These are phyloP conservation scores for Ampelocalamus luodianensis DNA, from an alignment of 176 grass and related monocot genomes.

Conservation along the genomic window DNA sequence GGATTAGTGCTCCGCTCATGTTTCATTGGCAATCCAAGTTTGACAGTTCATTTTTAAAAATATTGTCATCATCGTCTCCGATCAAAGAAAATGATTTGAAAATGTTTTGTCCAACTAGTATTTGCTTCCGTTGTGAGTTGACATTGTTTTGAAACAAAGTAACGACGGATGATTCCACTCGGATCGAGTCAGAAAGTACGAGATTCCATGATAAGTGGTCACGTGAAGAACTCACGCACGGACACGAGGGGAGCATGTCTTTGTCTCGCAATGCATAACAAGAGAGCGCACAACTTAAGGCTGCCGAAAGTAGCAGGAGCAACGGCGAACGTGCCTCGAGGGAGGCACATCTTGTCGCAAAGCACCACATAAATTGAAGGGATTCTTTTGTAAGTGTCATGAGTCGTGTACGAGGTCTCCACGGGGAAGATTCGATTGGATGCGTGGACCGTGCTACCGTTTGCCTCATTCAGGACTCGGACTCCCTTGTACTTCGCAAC, in stretches of 20 bases:
- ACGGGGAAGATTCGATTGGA: slow-evolving; percentile 43
- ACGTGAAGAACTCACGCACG: slow-evolving; percentile 21
- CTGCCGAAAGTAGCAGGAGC: slow-evolving; percentile 27
- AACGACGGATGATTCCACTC: slow-evolving; percentile 12
- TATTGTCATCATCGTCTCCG: background rate
- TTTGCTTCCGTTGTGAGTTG: background rate
- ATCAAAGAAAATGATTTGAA: background rate
- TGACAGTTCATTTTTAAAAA: background rate
- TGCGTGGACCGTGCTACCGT: background rate
- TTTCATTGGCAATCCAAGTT: slow-evolving; percentile 22
- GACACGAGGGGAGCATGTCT: background rate
- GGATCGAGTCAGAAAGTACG: slow-evolving; percentile 29
- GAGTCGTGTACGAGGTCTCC: slow-evolving; percentile 21
- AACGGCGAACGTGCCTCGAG: background rate
- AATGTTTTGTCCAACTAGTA: background rate
- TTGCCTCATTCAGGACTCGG: background rate
- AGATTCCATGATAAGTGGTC: slow-evolving; percentile 32
- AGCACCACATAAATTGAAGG: background rate
- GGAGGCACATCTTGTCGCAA: background rate
- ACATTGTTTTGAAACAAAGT: slow-evolving; percentile 4
- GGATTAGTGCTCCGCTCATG: background rate
- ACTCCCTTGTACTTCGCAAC: background rate
- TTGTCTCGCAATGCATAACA: background rate
- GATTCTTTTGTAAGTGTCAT: background rate
- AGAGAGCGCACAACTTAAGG: background rate